Conservation (phyloP, 2,329 filamentous ascomycete species). For the Cladosporium oxysporum region DNA sequence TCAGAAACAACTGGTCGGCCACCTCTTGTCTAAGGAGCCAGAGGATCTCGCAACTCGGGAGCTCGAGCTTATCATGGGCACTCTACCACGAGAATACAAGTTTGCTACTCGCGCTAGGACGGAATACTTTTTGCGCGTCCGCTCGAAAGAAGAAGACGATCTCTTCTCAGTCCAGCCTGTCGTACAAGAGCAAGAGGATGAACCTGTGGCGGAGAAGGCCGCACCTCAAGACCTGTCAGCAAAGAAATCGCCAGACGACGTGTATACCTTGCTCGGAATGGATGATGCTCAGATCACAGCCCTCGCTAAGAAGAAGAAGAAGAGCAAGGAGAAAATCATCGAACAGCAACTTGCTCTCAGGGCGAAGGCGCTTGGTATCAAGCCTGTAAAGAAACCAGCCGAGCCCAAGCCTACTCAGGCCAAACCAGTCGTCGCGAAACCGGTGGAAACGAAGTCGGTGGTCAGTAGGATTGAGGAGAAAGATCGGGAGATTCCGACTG, state of each 20-base stretch:
- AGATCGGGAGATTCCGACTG: conserved; percentile 49
- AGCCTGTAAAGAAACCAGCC: conserved; percentile 32
- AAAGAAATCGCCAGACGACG: conserved; percentile 19
- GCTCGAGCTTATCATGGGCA: conserved; percentile 55
- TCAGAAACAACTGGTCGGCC: conserved; percentile 49
- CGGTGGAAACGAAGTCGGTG: conserved; percentile 35
- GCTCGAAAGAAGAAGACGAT: conserved; percentile 81
- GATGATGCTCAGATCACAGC: conserved; percentile 21
- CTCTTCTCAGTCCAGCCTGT: conserved; percentile 66
- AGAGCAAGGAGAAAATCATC: conserved; percentile 76
- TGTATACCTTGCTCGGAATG: conserved; percentile 19
- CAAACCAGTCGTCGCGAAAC: conserved; percentile 21
- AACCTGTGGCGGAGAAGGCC: conserved; percentile 19
- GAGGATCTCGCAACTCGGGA: conserved; percentile 66
- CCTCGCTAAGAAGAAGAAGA: conserved; percentile 58
- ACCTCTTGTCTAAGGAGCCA: conserved; percentile 60
- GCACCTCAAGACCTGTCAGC: conserved; percentile 32
- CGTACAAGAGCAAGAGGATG: conserved; percentile 47
- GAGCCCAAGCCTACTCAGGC: conserved; percentile 29
- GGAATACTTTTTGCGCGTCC: conserved; percentile 71
- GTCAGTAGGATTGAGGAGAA: conserved; percentile 41
- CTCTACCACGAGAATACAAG: conserved; percentile 58
- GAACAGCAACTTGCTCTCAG: conserved; percentile 67
- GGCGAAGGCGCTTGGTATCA: conserved; percentile 35
- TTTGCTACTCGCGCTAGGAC: conserved; percentile 76